A percentile compares a stretch with the other conserved stretches of the same genome.
Conservation (phyloP, 1,139 yeast species). For the Suhomyces bokatorum region DNA sequence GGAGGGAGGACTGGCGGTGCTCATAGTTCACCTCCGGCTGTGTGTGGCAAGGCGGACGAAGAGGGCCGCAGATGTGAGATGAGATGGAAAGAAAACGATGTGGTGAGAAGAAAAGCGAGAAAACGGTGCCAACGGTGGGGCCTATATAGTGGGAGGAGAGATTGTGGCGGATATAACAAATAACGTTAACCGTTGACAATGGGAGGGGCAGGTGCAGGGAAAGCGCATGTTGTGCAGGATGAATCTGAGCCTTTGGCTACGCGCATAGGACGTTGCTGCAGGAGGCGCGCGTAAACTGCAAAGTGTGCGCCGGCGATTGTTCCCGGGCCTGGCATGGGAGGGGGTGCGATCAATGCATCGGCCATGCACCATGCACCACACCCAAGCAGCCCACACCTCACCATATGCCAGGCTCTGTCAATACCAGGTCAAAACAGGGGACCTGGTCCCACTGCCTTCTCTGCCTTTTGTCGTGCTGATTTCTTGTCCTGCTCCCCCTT, state of each 20-base stretch:
- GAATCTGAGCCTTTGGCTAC: not conserved
- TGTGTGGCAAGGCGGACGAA: not conserved
- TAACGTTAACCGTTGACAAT: constrained; percentile 8
- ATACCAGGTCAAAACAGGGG: too few species aligned
- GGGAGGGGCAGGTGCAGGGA: constrained; percentile 7
- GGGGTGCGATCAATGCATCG: too few species aligned
- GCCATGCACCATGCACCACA: too few species aligned
- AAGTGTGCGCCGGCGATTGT: not conserved
- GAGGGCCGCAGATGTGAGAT: not conserved
- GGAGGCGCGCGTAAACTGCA: constrained; percentile 3
- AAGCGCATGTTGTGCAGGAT: constrained; percentile 1
- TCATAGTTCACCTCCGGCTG: constrained; percentile 5
- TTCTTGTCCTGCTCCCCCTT: too few species aligned
- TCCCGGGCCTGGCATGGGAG: not conserved
- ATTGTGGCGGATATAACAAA: constrained; percentile 4
- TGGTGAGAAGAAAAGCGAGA: not conserved
- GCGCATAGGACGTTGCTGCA: constrained; percentile 1
- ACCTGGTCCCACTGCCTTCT: too few species aligned
- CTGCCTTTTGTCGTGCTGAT: too few species aligned
- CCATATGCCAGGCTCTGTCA: too few species aligned
- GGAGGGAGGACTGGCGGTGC: constrained; percentile 6
- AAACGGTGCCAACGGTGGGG: not conserved
- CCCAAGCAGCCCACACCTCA: too few species aligned
- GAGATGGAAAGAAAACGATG: too few species aligned
- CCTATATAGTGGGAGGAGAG: constrained; percentile 3